phyloP scores from a whole-genome alignment of 2,329 filamentous ascomycete genomes.

The Colletotrichum destructivum region DNA sequence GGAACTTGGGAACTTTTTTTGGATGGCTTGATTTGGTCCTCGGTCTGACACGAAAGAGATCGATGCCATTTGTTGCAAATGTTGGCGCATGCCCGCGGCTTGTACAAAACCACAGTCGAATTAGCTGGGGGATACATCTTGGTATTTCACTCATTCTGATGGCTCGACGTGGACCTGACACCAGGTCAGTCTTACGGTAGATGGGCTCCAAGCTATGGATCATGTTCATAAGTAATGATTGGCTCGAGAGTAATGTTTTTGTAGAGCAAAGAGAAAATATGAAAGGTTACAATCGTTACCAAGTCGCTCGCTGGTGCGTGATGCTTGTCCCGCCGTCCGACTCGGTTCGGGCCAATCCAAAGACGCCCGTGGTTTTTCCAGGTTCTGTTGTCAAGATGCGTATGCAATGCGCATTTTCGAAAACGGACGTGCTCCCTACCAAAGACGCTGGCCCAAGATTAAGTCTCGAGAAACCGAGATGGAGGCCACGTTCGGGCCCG shows the following conservation, averaged over 20 bases:
- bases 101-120: constrained; percentile 32
- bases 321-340: neutral
- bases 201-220: constrained; percentile 31
- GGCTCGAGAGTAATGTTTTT: constrained; percentile 34
- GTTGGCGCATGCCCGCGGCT: constrained; percentile 18
- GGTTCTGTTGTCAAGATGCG: too few relatives aligned
- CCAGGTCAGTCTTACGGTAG: constrained; percentile 24
- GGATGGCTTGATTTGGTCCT: constrained; percentile 2
- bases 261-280: constrained; percentile 35
- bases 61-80: constrained; percentile 18
- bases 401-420: too few relatives aligned
- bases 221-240: constrained; percentile 39
- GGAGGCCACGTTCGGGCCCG: too few relatives aligned
- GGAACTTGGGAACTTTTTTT: neutral
- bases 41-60: constrained; percentile 18
- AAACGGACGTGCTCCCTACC: neutral
- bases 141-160: constrained; percentile 38
- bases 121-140: constrained; percentile 23
- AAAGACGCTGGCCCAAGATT: neutral
- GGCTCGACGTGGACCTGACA: constrained; percentile 28
- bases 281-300: constrained; percentile 40
- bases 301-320: constrained; percentile 14
- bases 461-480: neutral
- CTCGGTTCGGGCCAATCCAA: neutral
- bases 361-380: neutral